A percentile compares a stretch with the other conserved stretches of the same genome.
These are phyloP conservation scores for Neofusicoccum cordaticola DNA, from an alignment of 2,329 filamentous ascomycete genomes.

Conservation along the genomic window DNA sequence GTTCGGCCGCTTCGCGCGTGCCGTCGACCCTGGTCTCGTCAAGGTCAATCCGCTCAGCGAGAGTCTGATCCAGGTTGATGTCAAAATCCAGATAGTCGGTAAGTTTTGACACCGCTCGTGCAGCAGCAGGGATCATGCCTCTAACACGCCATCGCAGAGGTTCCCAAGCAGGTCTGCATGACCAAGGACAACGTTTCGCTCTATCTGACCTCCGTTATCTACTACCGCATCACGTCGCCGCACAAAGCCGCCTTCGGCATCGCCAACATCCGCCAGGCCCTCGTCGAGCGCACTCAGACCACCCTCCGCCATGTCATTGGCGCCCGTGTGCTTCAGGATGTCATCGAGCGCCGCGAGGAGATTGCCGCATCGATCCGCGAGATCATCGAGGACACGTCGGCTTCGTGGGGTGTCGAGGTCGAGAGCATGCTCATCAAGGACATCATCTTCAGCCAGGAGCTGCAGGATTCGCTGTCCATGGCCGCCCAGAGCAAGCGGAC, in stretches of 20 bases:
- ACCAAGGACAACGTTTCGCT: constrained; percentile 99
- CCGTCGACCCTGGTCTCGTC: constrained; percentile 93
- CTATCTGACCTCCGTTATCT: constrained; percentile 92
- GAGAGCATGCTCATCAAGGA: constrained; percentile 99
- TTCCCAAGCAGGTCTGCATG: constrained; percentile 96
- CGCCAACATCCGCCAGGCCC: constrained; percentile 88
- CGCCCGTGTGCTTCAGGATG: constrained; percentile 91
- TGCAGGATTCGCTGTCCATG: constrained; percentile 97
- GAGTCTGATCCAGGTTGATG: constrained; percentile 84
- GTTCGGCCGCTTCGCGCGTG: constrained; percentile 91
- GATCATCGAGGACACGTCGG: constrained; percentile 94
- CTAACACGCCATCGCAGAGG: constrained; percentile 52
- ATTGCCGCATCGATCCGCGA: constrained; percentile 92
- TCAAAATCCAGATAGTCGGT: constrained; percentile 96
- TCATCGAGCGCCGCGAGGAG: constrained; percentile 97
- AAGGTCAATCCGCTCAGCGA: constrained; percentile 97
- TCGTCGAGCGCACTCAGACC: constrained; percentile 96
- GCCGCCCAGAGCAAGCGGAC: constrained; percentile 98
- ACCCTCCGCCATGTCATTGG: constrained; percentile 96
- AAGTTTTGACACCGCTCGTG: constrained; percentile 25
- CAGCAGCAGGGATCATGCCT: background rate
- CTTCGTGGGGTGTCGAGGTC: constrained; percentile 91
- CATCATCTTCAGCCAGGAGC: constrained; percentile 92
- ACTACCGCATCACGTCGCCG: constrained; percentile 94
- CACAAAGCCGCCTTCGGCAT: constrained; percentile 98